Conservation (phyloP, 2,329 filamentous ascomycete genomes). For the Colletotrichum sp. region DNA sequence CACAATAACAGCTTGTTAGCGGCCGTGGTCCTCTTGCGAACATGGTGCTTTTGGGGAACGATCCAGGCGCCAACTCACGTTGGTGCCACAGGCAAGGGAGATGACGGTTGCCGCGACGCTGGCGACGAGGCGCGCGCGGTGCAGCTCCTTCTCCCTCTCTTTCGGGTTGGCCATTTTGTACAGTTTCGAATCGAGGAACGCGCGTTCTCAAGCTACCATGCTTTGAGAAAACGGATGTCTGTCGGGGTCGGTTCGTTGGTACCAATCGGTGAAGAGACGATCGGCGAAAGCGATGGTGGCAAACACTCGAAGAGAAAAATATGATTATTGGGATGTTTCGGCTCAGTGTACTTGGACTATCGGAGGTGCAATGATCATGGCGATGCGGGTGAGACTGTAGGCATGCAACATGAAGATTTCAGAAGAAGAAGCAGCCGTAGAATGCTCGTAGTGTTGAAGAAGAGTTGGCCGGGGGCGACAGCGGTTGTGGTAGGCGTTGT, state of each 20-base stretch:
- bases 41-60: neutral
- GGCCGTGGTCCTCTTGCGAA: neutral
- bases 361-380: conserved; percentile 9
- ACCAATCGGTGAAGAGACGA: neutral
- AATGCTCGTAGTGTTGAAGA: neutral
- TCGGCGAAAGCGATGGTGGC: neutral
- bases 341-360: conserved; percentile 13
- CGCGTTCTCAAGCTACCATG: conserved; percentile 1
- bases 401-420: neutral
- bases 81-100: conserved; percentile 89
- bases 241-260: neutral
- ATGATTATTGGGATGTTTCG: neutral
- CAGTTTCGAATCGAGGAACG: neutral
- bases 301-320: neutral
- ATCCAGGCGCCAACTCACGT: conserved; percentile 60
- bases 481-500: neutral
- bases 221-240: neutral
- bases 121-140: conserved; percentile 76
- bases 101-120: conserved; percentile 86
- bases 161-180: conserved; percentile 25
- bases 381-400: neutral
- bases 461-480: neutral
- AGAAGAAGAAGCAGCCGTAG: neutral
- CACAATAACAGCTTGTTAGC: neutral
- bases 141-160: conserved; percentile 55